These are phyloP conservation scores for Asterophora lycoperdoides DNA, from an alignment of 768 basidiomycete species.

Conservation along the genomic window DNA sequence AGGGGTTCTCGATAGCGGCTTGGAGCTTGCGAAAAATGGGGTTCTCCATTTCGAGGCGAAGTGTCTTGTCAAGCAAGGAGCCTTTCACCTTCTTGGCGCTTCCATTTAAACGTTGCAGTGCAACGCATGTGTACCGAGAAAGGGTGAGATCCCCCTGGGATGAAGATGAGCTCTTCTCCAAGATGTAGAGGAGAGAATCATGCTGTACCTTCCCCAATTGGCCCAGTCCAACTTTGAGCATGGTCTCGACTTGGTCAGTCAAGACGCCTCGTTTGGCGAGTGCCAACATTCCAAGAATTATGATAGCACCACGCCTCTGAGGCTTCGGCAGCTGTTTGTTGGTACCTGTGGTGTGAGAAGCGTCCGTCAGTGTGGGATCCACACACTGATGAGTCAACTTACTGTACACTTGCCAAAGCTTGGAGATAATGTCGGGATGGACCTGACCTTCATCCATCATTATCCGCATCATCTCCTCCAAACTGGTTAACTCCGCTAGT, in stretches of 20 bases:
- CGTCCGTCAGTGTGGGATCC: neutral
- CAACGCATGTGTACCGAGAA: constrained; percentile 91
- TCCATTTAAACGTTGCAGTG: constrained; percentile 87
- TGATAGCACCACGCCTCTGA: constrained; percentile 93
- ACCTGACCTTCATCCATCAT: constrained; percentile 91
- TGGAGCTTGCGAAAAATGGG: constrained; percentile 81
- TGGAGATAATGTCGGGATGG: constrained; percentile 78
- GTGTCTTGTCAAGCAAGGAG: constrained; percentile 80
- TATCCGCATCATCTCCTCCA: constrained; percentile 95
- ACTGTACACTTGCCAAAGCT: constrained; percentile 98
- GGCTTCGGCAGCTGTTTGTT: constrained; percentile 68
- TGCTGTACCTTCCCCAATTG: constrained; percentile 67
- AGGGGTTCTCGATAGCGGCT: constrained; percentile 75
- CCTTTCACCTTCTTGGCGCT: constrained; percentile 98
- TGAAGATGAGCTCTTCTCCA: neutral
- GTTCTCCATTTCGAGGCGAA: constrained; percentile 84
- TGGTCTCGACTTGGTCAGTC: constrained; percentile 71
- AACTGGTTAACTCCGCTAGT: constrained; percentile 88
- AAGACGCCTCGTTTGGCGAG: constrained; percentile 75
- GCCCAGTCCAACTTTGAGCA: constrained; percentile 86
- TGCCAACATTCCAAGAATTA: constrained; percentile 96
- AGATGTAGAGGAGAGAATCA: neutral
- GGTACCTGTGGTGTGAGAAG: constrained; percentile 48
- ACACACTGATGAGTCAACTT: constrained; percentile 23
- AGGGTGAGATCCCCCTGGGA: constrained; percentile 79